Evolutionary conservation across 2,329 filamentous ascomycete species (phyloP).

Genomic region (Aspergillus fumigatiaffinis): DNA sequence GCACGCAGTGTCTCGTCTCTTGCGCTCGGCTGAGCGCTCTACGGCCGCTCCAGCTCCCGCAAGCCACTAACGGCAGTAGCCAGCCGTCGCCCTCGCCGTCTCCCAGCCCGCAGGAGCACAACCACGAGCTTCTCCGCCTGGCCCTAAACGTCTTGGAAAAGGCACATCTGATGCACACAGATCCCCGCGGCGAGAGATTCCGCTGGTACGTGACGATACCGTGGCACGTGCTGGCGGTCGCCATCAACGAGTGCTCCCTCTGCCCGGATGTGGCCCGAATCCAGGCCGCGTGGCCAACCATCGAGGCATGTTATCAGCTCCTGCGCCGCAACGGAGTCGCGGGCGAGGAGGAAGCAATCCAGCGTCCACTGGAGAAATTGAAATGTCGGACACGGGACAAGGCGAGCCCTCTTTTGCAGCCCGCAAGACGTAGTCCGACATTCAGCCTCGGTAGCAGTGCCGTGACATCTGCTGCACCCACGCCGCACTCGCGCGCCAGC

Average conservation of each 20-base stretch:
- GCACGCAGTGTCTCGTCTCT: slow-evolving; percentile 20
- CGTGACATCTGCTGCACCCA: no score
- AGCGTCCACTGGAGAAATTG: neutral
- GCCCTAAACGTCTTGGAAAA: slow-evolving; percentile 21
- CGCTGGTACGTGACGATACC: slow-evolving; percentile 26
- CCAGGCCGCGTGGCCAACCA: slow-evolving; percentile 21
- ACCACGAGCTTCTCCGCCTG: neutral
- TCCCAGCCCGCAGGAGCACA: neutral
- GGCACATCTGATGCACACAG: slow-evolving; percentile 22
- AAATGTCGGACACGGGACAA: no score
- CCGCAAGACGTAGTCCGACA: no score
- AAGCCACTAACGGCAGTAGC: no score
- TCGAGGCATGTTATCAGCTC: slow-evolving; percentile 16
- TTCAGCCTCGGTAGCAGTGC: no score
- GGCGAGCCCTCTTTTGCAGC: no score
- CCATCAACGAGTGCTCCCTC: slow-evolving; percentile 26
- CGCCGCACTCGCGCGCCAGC: no score
- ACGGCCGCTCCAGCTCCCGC: slow-evolving; percentile 9
- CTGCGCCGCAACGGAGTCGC: no score
- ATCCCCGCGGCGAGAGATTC: slow-evolving; percentile 27
- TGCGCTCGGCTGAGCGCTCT: slow-evolving; percentile 14
- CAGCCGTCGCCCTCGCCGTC: neutral
- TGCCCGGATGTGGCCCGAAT: slow-evolving; percentile 18
- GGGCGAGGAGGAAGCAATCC: neutral
- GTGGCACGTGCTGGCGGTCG: slow-evolving; percentile 25